These are phyloP conservation scores for Venturia pyrina DNA, from an alignment of 2,329 filamentous ascomycete genomes.

Conservation along the genomic window DNA sequence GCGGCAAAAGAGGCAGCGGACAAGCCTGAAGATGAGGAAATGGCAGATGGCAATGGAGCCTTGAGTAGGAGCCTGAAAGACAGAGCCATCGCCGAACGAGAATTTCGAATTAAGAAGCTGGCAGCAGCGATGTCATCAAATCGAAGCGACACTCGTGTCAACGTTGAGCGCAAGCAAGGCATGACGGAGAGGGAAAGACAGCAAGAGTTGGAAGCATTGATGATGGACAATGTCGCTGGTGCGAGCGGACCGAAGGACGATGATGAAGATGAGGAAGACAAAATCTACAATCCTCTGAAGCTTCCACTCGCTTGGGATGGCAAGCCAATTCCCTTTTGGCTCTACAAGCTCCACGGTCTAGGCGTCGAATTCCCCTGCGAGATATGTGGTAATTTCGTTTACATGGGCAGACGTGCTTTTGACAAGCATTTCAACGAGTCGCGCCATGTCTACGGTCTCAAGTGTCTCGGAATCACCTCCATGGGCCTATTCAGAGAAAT, in stretches of 20 bases:
- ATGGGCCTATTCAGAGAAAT: constrained; percentile 90
- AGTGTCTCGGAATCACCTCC: constrained; percentile 88
- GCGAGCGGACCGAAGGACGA: constrained; percentile 35
- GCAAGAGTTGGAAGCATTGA: constrained; percentile 83
- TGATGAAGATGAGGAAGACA: constrained; percentile 51
- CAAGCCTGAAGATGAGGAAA: constrained; percentile 13
- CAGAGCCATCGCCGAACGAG: constrained; percentile 78
- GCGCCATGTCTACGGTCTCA: constrained; percentile 83
- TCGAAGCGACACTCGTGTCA: constrained; percentile 79
- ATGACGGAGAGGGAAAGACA: constrained; percentile 96
- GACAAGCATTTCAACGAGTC: constrained; percentile 98
- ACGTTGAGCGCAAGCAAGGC: constrained; percentile 91
- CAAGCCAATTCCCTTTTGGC: constrained; percentile 97
- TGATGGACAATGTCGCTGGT: constrained; percentile 44
- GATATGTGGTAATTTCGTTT: constrained; percentile 97
- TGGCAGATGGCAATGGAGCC: constrained; percentile 1
- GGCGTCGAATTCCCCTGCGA: constrained; percentile 94
- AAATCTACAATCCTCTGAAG: constrained; percentile 94
- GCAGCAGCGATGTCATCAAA: constrained; percentile 76
- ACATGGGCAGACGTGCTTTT: constrained; percentile 91
- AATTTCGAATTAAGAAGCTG: constrained; percentile 72
- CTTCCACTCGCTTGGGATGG: constrained; percentile 95
- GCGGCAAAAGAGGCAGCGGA: constrained; percentile 42
- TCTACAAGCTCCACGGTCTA: constrained; percentile 92
- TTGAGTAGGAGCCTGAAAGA: constrained; percentile 57